These are phyloP conservation scores for Candida yuanshanica DNA, from an alignment of 805 yeast species.

Conservation along the genomic window DNA sequence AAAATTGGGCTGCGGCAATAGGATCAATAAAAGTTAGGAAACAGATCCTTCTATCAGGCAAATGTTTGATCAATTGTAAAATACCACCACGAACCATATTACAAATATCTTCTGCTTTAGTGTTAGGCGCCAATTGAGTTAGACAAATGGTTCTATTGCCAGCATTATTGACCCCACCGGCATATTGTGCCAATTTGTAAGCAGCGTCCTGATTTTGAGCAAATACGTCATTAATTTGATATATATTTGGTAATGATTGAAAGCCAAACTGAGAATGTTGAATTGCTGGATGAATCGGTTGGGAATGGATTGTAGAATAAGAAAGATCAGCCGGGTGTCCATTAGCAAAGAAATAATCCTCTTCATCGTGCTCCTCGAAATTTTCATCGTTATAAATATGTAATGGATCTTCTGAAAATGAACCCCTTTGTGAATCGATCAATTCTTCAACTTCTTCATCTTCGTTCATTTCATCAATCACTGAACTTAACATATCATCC, in stretches of 20 bases:
- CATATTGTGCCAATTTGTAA: constrained; percentile 81
- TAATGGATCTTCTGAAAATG: too few species aligned
- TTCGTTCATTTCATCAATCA: constrained; percentile 9
- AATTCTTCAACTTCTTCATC: too few species aligned
- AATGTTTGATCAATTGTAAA: constrained; percentile 49
- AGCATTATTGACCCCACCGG: constrained; percentile 81
- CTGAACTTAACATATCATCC: constrained; percentile 4
- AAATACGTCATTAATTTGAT: constrained; percentile 36
- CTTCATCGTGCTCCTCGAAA: constrained; percentile 7
- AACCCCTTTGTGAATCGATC: too few species aligned
- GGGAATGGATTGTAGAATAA: not conserved
- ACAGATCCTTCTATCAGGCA: constrained; percentile 52
- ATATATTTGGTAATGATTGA: constrained; percentile 1
- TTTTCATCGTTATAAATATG: constrained; percentile 40
- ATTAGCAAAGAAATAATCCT: not conserved
- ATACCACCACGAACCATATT: constrained; percentile 76
- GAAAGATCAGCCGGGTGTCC: not conserved
- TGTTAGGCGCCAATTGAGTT: constrained; percentile 58
- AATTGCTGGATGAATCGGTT: not conserved
- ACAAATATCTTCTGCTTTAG: constrained; percentile 68
- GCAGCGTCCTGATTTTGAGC: constrained; percentile 91
- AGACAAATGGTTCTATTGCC: constrained; percentile 67
- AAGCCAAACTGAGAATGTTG: not conserved
- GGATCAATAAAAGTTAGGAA: constrained; percentile 67
- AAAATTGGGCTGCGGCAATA: constrained; percentile 60